Evolutionary conservation across 2,329 filamentous ascomycete genomes (phyloP).

Genomic region (Amphichorda felina): DNA sequence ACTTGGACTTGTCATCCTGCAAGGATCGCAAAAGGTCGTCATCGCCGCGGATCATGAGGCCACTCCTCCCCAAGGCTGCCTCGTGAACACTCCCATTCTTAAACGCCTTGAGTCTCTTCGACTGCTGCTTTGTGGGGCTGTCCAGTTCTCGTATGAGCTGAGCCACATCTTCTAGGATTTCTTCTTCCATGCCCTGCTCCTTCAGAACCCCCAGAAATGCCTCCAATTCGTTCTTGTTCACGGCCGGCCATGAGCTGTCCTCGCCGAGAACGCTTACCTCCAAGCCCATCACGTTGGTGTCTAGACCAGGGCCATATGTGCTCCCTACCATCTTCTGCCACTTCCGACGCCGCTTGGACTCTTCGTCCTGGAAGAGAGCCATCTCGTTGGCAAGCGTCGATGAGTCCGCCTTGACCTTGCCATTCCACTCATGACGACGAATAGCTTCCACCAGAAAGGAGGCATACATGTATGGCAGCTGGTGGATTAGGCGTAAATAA

Average conservation of each 20-base stretch:
- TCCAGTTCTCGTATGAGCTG: conserved; percentile 71
- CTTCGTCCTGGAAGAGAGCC: conserved; percentile 84
- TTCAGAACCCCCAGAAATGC: conserved; percentile 59
- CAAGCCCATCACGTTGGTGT: conserved; percentile 61
- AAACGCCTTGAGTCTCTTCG: conserved; percentile 81
- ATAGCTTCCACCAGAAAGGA: conserved; percentile 80
- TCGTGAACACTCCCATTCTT: conserved; percentile 95
- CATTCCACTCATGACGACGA: conserved; percentile 77
- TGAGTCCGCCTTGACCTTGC: conserved; percentile 82
- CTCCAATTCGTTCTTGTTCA: conserved; percentile 65
- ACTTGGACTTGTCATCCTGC: conserved; percentile 69
- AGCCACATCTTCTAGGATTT: conserved; percentile 57
- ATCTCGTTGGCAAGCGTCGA: conserved; percentile 85
- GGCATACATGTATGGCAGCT: conserved; percentile 81
- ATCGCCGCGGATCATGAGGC: conserved; percentile 73
- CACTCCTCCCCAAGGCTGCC: conserved; percentile 74
- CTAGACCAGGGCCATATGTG: conserved; percentile 55
- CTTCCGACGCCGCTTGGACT: conserved; percentile 74
- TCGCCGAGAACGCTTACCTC: conserved; percentile 79
- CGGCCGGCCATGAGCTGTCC: conserved; percentile 66
- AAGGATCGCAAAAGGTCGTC: conserved; percentile 68
- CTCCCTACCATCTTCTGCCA: conserved; percentile 82
- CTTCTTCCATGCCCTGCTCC: conserved; percentile 51
- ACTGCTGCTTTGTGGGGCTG: conserved; percentile 74
- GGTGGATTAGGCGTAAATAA: conserved; percentile 65